Base-by-base conservation (phyloP, 257 asterid genomes). In the Solanum chilense region DNA sequence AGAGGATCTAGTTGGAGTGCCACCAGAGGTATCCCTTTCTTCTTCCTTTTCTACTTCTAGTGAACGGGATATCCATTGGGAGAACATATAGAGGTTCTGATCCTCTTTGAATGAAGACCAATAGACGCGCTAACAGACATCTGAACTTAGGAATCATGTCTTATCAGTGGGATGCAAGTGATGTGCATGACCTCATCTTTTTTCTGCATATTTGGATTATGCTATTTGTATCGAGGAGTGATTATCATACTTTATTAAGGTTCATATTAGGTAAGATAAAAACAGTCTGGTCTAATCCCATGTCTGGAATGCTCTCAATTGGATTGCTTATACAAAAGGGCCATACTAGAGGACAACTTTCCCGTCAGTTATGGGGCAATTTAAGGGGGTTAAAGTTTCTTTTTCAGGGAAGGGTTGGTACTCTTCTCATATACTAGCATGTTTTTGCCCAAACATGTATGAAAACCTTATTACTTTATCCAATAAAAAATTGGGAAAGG, bases 1-100 rank as follows among this genome's bases (percentile, higher is more conserved):
- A 87, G 93, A 89, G 80, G 98, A 93, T 90, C 96, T 93, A 47
- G 92, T 91, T 64, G 94, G 89, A 87, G 94, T 94, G 89, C 98
- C 98, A 85, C 98, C 98, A 47, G 99, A 94, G 99, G 99, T 96
- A 94, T 87, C 58, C 49, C 81, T 83, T 45, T 49, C 56, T 20
- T 83, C 14, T 25, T 90, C 76, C 82, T 78, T 62, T 11, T 69
- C 49, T 74, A 37, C 33, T 21, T 74, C 56, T 74, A 23, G 33
- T 75, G 52, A 39, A 39, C 15, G 12, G 33, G 82, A 75, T 39
- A 75, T 75, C 12, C 33, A 12, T 23, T 75, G 52, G 82, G 82
- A 42, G 35, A 76, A 13, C 83, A 7, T 42, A 13, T 76, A 14
- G 83, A 76, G 25, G 23, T 4, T 76, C n/a, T 76, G 83, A 76